Evolutionary conservation across 2,329 filamentous ascomycete species (phyloP).

Genomic region (Dryadomyces quercus-mongolicae): DNA sequence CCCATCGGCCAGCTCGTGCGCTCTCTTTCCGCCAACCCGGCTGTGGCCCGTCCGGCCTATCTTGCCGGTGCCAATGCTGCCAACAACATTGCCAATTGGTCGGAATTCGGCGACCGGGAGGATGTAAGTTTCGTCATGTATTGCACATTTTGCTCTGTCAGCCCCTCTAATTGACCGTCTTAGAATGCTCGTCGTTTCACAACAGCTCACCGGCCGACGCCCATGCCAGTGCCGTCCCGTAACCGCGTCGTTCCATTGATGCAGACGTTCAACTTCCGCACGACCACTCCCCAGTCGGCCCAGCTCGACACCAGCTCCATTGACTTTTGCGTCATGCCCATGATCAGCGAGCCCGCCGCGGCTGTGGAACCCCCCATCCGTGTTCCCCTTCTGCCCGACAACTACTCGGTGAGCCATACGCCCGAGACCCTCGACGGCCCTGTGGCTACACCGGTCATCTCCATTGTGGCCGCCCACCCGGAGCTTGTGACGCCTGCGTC

Average conservation of each 20-base stretch:
- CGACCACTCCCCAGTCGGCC: conserved; percentile 27
- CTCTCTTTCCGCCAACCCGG: conserved; percentile 30
- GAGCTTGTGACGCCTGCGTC: conserved; percentile 34
- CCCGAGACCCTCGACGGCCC: conserved; percentile 30
- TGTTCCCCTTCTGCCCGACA: conserved; percentile 49
- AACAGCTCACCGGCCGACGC: conserved; percentile 35
- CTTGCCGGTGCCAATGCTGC: conserved; percentile 17
- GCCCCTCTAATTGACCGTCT: background rate
- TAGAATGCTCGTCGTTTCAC: conserved; percentile 25
- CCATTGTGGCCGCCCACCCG: conserved; percentile 45
- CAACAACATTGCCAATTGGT: conserved; percentile 25
- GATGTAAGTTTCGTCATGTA: conserved; percentile 21
- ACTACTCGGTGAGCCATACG: conserved; percentile 30
- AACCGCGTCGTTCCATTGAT: conserved; percentile 42
- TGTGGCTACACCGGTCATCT: conserved; percentile 31
- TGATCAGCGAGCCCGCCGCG: conserved; percentile 13
- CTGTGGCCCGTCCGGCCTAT: conserved; percentile 21
- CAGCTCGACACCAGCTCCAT: conserved; percentile 25
- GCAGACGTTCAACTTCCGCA: conserved; percentile 53
- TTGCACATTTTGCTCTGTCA: too few species aligned
- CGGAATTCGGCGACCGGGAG: conserved; percentile 27
- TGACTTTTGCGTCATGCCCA: conserved; percentile 42
- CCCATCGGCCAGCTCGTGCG: conserved; percentile 37
- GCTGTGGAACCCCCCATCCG: conserved; percentile 30
- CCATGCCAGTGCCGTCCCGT: conserved; percentile 27